phyloP scores from a whole-genome alignment of 345 rosid species.

The Cardiospermum halicacabum region DNA sequence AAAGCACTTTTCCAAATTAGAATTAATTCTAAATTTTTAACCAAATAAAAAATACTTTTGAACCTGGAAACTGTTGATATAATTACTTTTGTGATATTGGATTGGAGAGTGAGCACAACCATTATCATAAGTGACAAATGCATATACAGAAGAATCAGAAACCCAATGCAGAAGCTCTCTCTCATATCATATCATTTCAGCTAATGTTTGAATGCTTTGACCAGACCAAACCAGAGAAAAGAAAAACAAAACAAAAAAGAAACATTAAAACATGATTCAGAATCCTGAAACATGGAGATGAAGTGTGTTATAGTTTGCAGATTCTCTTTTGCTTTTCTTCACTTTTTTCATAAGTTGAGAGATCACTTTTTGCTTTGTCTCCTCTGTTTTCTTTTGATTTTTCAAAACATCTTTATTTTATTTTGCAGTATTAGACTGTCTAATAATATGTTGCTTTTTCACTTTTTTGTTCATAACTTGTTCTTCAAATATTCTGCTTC shows the following conservation, averaged over 20 bases:
- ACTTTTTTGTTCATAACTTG: conserved; percentile 12
- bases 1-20: too few species aligned
- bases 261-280: background rate
- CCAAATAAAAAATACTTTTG: too few species aligned
- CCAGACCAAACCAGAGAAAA: background rate
- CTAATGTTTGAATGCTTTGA: conserved; percentile 14
- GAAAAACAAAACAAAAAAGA: background rate
- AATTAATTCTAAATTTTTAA: too few species aligned
- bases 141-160: background rate
- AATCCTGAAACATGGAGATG: background rate
- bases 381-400: background rate
- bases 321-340: background rate
- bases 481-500: conserved; percentile 4
- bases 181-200: background rate
- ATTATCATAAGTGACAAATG: background rate
- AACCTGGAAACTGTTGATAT: too few species aligned
- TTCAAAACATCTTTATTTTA: background rate
- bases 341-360: conserved; percentile 4
- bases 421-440: conserved; percentile 11
- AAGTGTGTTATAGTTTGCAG: background rate
- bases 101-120: too few species aligned
- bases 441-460: background rate
- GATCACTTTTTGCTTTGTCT: conserved; percentile 9
- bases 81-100: too few species aligned
- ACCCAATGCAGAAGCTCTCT: conserved; percentile 5